These are phyloP conservation scores for Paspalum vaginatum DNA, from an alignment of 176 grass and related monocot genomes.

Conservation along the genomic window DNA sequence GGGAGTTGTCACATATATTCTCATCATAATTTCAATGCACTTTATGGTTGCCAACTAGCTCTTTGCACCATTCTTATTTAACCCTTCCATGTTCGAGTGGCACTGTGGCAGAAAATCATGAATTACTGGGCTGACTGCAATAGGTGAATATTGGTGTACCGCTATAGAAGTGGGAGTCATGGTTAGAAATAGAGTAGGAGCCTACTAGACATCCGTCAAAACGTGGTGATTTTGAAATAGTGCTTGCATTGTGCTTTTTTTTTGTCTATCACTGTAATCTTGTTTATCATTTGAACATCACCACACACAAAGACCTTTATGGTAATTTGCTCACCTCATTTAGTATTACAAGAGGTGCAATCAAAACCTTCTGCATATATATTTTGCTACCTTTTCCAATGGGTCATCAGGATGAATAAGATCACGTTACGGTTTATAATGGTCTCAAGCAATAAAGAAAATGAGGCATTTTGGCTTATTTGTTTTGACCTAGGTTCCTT, in stretches of 20 bases:
- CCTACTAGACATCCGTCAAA: constrained; percentile 76
- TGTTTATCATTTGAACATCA: constrained; percentile 93
- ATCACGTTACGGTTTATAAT: too few relatives aligned
- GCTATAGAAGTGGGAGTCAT: constrained; percentile 87
- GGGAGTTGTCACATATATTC: constrained; percentile 71
- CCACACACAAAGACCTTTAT: constrained; percentile 61
- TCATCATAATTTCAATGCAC: constrained; percentile 97
- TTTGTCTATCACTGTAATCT: constrained; percentile 96
- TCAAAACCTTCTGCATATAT: too few relatives aligned
- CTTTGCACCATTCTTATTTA: constrained; percentile 97
- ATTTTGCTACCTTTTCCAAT: too few relatives aligned
- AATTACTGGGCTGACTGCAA: constrained; percentile 97
- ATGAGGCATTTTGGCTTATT: too few relatives aligned
- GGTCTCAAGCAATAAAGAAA: too few relatives aligned
- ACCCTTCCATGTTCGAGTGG: constrained; percentile 97
- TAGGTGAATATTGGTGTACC: constrained; percentile 92
- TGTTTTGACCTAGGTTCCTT: too few relatives aligned
- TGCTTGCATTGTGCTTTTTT: constrained; percentile 82
- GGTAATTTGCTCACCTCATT: constrained; percentile 53
- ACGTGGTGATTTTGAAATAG: constrained; percentile 78
- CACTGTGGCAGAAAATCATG: constrained; percentile 70
- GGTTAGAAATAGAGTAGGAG: constrained; percentile 94
- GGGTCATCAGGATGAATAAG: too few relatives aligned
- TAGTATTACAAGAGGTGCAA: background rate
- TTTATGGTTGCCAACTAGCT: constrained; percentile 96